Base-by-base conservation (phyloP, 306 rosid species). In the Arachis hypogaea region DNA sequence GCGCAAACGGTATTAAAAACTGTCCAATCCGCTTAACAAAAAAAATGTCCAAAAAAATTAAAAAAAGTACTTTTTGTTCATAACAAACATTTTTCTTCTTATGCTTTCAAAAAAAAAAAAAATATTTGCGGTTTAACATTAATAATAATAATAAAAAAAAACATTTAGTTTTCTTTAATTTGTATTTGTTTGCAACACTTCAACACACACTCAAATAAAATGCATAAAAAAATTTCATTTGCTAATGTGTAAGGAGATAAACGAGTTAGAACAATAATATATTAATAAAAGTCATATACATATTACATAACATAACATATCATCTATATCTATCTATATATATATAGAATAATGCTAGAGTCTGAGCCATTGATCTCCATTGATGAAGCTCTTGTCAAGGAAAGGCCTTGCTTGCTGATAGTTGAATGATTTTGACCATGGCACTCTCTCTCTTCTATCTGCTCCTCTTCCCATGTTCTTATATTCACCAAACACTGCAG, bases 351-450 rank as follows among this genome's bases (percentile, higher is more conserved):
- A 55, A 62, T 59, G 68, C 72, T 82, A 87, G 3, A 92, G 77
- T 82, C 84, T 85, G 0, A 93, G 98, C 98, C 98, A 93, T 12
- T 82, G 84, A 1, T 89, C 83, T 75, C 93, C 97, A 63, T 86
- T 61, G 41, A 93, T 91, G 82, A 82, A 93, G 16, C 60, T 80
- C 70, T 63, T 78, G 69, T 73, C 84, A 70, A 93, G 66, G 72
- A 75, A 91, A 55, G 92, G 93, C 71, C 14, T 85, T 51, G 82
- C 89, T 71, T 93, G 84, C n/a, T 49, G 71, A 33, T 69, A 58
- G 76, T 7, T 88, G 47, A 89, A 88, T 63, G 87, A 64, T 76
- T 80, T 93, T 69, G 90, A 78, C 98, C 98, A 91, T 10, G 88
- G 80, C 38, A 88, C 97, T 69, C 98, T 78, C 0, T 77, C 63